phyloP scores from a whole-genome alignment of 1,284 basidiomycete genomes.

The Exobasidium cylindrosporum region DNA sequence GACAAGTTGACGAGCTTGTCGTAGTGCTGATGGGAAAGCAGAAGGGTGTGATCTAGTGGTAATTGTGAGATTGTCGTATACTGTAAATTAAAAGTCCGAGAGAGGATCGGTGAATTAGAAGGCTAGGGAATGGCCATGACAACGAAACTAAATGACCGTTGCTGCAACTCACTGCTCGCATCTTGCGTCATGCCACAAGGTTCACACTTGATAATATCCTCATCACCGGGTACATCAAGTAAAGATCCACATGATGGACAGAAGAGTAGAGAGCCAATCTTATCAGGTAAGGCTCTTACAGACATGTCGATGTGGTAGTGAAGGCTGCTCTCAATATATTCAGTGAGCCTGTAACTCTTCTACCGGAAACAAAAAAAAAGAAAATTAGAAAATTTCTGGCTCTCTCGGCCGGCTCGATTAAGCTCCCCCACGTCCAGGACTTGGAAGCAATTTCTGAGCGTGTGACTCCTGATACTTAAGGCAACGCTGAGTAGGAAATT shows the following conservation, averaged over 20 bases:
- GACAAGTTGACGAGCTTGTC: conserved; percentile 80
- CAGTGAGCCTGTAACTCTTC: too few relatives aligned
- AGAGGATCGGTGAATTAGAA: neutral
- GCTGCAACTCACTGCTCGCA: conserved; percentile 37
- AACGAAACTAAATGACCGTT: conserved; percentile 70
- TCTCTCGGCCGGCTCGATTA: too few relatives aligned
- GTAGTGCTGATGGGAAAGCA: conserved; percentile 85
- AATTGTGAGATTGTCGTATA: conserved; percentile 88
- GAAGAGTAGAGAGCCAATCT: conserved; percentile 81
- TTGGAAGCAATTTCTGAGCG: too few relatives aligned
- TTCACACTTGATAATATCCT: conserved; percentile 75
- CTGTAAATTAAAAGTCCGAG: conserved; percentile 58
- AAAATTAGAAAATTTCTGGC: too few relatives aligned
- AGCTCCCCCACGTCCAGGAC: too few relatives aligned
- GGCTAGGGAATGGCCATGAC: too few relatives aligned
- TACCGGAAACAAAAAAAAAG: too few relatives aligned
- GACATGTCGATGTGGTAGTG: neutral
- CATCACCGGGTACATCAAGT: conserved; percentile 76
- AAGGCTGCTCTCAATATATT: too few relatives aligned
- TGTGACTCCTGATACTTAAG: too few relatives aligned
- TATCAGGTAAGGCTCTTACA: conserved; percentile 21
- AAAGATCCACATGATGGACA: conserved; percentile 89
- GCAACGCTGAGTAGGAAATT: too few relatives aligned
- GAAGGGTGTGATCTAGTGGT: conserved; percentile 85
- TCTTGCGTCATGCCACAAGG: conserved; percentile 84